These are phyloP conservation scores for Proliferodiscus dingleyae DNA, from an alignment of 2,329 filamentous ascomycete genomes.

Conservation along the genomic window DNA sequence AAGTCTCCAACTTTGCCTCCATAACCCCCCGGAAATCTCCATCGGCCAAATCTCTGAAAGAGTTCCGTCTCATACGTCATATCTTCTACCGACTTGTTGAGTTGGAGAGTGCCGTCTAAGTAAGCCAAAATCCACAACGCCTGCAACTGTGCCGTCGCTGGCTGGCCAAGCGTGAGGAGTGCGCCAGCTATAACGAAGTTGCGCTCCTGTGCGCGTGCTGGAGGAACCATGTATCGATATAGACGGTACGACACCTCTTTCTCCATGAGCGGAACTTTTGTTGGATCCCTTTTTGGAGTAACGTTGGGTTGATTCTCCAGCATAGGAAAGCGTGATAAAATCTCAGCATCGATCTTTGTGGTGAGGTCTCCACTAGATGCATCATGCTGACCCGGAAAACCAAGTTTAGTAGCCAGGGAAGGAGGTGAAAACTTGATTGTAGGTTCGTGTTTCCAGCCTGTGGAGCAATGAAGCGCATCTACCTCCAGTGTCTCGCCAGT, in stretches of 20 bases:
- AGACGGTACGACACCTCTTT: slow-evolving; percentile 35
- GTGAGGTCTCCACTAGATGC: slow-evolving; percentile 35
- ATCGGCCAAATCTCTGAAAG: slow-evolving; percentile 63
- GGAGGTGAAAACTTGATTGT: slow-evolving; percentile 48
- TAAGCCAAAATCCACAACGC: slow-evolving; percentile 63
- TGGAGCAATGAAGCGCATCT: slow-evolving; percentile 51
- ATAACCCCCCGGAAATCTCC: slow-evolving; percentile 63
- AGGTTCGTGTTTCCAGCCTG: slow-evolving; percentile 53
- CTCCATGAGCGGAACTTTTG: neutral
- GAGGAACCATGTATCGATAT: slow-evolving; percentile 44
- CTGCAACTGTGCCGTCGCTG: slow-evolving; percentile 41
- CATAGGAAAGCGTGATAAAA: slow-evolving; percentile 48
- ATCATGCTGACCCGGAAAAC: slow-evolving; percentile 39
- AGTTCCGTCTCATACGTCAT: slow-evolving; percentile 54
- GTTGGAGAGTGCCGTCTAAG: slow-evolving; percentile 46
- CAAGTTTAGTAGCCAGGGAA: slow-evolving; percentile 42
- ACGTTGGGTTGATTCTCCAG: slow-evolving; percentile 47
- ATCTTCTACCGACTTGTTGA: slow-evolving; percentile 30
- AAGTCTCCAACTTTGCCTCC: slow-evolving; percentile 62
- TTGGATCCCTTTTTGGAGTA: slow-evolving; percentile 19
- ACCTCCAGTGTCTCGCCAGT: slow-evolving; percentile 42
- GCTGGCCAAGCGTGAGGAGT: slow-evolving; percentile 39
- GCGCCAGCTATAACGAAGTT: slow-evolving; percentile 44
- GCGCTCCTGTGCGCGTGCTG: slow-evolving; percentile 34
- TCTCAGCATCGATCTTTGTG: slow-evolving; percentile 41